Base-by-base conservation (phyloP, 2,329 filamentous ascomycete species). In the Tolypocladium nubicola region DNA sequence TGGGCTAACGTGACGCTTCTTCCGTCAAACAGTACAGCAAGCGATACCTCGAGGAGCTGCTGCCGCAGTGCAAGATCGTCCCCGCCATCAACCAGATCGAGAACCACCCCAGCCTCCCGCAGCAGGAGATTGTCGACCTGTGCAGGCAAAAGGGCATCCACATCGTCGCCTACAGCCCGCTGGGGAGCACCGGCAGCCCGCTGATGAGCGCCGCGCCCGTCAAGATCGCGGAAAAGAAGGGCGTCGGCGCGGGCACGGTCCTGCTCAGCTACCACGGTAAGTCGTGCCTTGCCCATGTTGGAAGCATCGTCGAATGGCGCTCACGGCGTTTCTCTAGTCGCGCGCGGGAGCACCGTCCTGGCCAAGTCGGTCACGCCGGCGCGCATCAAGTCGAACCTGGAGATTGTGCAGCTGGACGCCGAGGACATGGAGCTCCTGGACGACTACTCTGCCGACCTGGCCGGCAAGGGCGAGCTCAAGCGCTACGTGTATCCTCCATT, bases 11-110 rank as follows among this genome's bases (percentile, higher is more conserved):
- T 41, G 35, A 9, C 11, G 37, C 41, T 26, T 41, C 35, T 56
- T 30, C 39, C 19, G 4, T 35, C 13, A 45, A 43, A 53, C 60
- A 79, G 76, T 84, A 84, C 71, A 81, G 77, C 73, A 74, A 75
- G 61, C 73, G 71, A 57, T 84, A 82, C 67, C 75, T 84, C 26
- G 75, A 82, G 65, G 68, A 83, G 68, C 75, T 84, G 60, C 76
- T 83, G 40, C 70, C 75, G 35, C 69, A 75, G 30, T 71, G 73
- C 61, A 75, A 67, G 47, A 78, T 89, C 62, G 73, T 83, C 10
- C 85, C 85, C 7, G 85, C 83, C 58, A 81, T 84, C 66, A 87
- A 88, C 75, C 85, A 89, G 75, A 88, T 88, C 66, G 86, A 89
- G 72, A 88, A 88, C 76, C 84, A 88, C 75, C 86, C 86, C 16